Evolutionary conservation across 2,329 filamentous ascomycete genomes (phyloP).

Genomic region (Fusarium compactum): DNA sequence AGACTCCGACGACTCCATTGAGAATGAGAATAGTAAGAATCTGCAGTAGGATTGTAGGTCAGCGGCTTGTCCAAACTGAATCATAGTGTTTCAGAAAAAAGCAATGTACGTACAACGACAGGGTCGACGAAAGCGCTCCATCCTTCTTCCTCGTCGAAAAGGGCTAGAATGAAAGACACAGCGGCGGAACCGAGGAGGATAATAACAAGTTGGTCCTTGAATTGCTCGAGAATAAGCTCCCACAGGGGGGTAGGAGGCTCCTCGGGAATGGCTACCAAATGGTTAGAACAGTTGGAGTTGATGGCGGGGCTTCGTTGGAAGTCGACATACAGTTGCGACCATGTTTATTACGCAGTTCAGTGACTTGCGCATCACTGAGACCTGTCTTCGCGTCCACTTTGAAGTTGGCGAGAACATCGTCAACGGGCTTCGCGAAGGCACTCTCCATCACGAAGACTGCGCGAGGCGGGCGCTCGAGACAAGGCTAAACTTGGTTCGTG

Average conservation of each 20-base stretch:
- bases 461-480: conserved; percentile 37
- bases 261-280: conserved; percentile 71
- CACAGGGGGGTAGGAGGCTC: conserved; percentile 96
- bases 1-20: conserved; percentile 96
- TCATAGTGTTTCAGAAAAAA: background rate
- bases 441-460: conserved; percentile 65
- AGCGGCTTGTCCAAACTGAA: conserved; percentile 15
- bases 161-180: conserved; percentile 90
- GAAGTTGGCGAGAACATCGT: conserved; percentile 70
- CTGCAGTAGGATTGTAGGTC: conserved; percentile 56
- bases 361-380: conserved; percentile 70
- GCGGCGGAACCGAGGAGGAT: conserved; percentile 93
- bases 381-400: conserved; percentile 66
- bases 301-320: conserved; percentile 20
- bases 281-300: conserved; percentile 24
- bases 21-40: conserved; percentile 97
- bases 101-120: conserved; percentile 77
- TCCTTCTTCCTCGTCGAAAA: conserved; percentile 92
- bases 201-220: conserved; percentile 98
- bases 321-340: conserved; percentile 72
- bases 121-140: conserved; percentile 99
- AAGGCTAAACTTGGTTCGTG: conserved; percentile 24
- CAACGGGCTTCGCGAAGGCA: conserved; percentile 69
- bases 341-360: conserved; percentile 66
- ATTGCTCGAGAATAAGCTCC: conserved; percentile 97